Percentiles rank a stretch among this genome's conserved stretches.
These are phyloP conservation scores for Murraya koenigii DNA, from an alignment of 345 rosid genomes.

Conservation along the genomic window DNA sequence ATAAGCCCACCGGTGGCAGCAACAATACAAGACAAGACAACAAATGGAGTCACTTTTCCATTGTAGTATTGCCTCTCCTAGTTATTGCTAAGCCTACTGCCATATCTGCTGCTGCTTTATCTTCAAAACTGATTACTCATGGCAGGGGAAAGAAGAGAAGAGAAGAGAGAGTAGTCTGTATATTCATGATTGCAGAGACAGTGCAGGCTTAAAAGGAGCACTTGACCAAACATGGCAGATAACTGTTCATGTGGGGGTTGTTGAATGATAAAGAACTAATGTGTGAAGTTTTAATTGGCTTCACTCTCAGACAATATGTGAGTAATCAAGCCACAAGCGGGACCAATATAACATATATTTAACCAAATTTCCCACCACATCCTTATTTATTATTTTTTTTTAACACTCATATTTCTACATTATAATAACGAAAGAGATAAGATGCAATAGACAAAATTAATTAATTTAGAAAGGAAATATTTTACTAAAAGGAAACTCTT, in stretches of 20 bases:
- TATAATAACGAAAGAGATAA: too few species aligned
- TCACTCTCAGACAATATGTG: background rate
- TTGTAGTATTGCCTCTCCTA: constrained; percentile 33
- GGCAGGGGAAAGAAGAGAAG: background rate
- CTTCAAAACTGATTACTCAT: background rate
- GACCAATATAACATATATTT: background rate
- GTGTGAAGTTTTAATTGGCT: background rate
- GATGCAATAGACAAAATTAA: too few species aligned
- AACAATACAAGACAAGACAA: constrained; percentile 70
- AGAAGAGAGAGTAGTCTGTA: background rate
- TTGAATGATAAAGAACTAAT: background rate
- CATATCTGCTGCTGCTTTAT: constrained; percentile 29
- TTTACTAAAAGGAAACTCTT: background rate
- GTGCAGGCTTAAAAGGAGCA: background rate
- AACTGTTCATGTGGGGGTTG: background rate
- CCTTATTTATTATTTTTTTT: too few species aligned
- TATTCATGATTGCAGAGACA: background rate
- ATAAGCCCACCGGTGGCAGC: constrained; percentile 92
- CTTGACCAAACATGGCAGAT: too few species aligned
- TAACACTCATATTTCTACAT: too few species aligned
- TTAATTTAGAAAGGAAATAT: too few species aligned
- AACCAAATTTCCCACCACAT: background rate
- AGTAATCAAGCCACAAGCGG: background rate
- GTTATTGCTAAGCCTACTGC: constrained; percentile 34
- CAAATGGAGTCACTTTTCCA: constrained; percentile 59